Base-by-base conservation (phyloP, 2,329 filamentous ascomycete species). In the Cercospora janseana region DNA sequence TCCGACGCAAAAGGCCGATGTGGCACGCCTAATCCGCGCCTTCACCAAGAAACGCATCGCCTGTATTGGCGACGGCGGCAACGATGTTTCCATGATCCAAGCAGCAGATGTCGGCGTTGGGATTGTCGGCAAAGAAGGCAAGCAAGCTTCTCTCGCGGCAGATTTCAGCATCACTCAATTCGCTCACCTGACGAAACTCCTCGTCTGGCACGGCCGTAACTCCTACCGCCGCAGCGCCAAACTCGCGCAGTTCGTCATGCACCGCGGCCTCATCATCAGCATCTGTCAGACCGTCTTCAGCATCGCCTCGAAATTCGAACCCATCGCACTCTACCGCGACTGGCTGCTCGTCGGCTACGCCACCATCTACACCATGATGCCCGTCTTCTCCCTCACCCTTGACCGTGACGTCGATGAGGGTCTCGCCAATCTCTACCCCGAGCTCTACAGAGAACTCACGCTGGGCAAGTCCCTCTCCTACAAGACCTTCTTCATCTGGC, bases 1-100 rank as follows among this genome's bases (percentile, higher is more conserved):
- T 6, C 94, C 93, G 0, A 96, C 88, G 0, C 93, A 98, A 65
- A 98, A 98, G 70, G 94, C 93, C 32, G 92, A 97, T 62, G 80
- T 98, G 29, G 93, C 94, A 7, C 83, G 81, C 59, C 79, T 97
- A 41, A 98, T 98, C 72, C 88, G 91, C 54, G 81, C 87, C 43
- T 85, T 88, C 70, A 98, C 93, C 15, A 90, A 88, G 70, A 97
- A 97, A 71, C 86, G 94, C 10, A 88, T 97, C 12, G 95, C 91
- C 72, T 97, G 93, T 66, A 98, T 98, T 60, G 93, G 93, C 28
- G 93, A 98, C 65, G 93, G 93, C 59, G 93, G 94, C 62, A 98
- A 98, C 71, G 94, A 98, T 68, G 93, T 98, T 4, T 92, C 86
- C 60, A 98, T 98, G 93, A 98, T 98, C 60, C 93, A 97, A 75